Conservation (phyloP, 345 rosid species). For the Physaria fendleri region DNA sequence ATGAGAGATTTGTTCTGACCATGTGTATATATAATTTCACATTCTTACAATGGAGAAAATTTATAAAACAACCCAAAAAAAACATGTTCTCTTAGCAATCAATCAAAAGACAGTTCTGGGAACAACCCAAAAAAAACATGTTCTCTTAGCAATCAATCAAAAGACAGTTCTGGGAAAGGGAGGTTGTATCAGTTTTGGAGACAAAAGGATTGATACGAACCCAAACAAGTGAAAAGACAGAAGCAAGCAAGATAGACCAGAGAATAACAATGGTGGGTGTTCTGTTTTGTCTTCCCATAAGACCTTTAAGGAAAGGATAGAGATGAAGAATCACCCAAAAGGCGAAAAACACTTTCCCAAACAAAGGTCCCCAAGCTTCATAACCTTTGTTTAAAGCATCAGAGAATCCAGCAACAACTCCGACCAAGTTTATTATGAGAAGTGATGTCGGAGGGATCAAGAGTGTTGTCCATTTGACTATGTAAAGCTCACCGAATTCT, state of each 20-base stretch:
- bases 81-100: background rate
- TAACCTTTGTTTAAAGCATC: constrained; percentile 96
- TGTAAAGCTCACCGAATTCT: constrained; percentile 93
- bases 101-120: background rate
- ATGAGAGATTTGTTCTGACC: too few species aligned
- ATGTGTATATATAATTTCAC: constrained; percentile 1
- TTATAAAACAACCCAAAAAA: background rate
- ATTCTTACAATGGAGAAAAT: background rate
- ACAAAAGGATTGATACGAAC: constrained; percentile 87
- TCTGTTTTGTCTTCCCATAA: constrained; percentile 98
- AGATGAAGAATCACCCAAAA: constrained; percentile 97
- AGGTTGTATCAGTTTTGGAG: constrained; percentile 21
- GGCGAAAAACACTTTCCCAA: constrained; percentile 90
- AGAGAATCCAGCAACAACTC: constrained; percentile 98
- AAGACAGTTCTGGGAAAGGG: constrained; percentile 48
- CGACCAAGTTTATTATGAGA: constrained; percentile 76
- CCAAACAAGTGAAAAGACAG: constrained; percentile 95
- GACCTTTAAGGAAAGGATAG: constrained; percentile 97
- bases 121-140: background rate
- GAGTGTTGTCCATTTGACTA: constrained; percentile 90
- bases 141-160: constrained; percentile 66
- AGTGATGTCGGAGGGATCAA: constrained; percentile 90
- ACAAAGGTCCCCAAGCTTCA: constrained; percentile 96
- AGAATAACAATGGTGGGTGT: constrained; percentile 91
- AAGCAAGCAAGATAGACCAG: constrained; percentile 93